phyloP scores from a whole-genome alignment of 1,139 yeast species.

The Suhomyces panamericanus region DNA sequence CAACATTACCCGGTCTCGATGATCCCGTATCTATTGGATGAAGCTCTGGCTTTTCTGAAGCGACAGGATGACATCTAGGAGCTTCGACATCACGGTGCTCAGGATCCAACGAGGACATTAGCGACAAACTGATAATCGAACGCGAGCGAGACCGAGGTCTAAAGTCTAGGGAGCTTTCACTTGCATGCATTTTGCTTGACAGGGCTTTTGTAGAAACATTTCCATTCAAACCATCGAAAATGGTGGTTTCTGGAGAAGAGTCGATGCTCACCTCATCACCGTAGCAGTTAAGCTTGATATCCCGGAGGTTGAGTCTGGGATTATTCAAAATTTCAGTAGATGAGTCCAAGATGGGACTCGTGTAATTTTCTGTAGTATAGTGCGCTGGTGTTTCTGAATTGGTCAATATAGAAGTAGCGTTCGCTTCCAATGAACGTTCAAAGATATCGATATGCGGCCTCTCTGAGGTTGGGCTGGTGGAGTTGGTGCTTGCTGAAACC shows the following conservation, averaged over 20 bases:
- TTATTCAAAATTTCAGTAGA: conserved; percentile 32
- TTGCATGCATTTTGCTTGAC: conserved; percentile 3
- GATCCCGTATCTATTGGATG: no score
- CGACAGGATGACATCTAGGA: not conserved
- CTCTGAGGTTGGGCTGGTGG: not conserved
- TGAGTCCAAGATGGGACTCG: conserved; percentile 34
- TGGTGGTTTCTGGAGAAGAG: conserved; percentile 3
- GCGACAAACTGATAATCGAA: conserved; percentile 27
- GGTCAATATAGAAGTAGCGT: conserved; percentile 14
- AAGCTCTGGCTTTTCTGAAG: not conserved
- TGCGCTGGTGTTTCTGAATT: conserved; percentile 26
- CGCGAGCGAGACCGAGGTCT: conserved; percentile 26
- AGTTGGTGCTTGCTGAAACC: not conserved
- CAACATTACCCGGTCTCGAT: not conserved
- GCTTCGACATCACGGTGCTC: conserved; percentile 5
- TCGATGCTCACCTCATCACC: conserved; percentile 15
- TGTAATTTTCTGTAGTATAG: conserved; percentile 31
- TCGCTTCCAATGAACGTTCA: conserved; percentile 19
- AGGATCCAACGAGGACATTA: conserved; percentile 23
- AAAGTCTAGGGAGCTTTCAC: conserved; percentile 7
- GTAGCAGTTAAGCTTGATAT: conserved; percentile 32
- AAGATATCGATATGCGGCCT: conserved; percentile 14
- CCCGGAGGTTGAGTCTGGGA: conserved; percentile 28
- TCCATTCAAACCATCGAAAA: not conserved
- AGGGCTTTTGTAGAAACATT: conserved; percentile 3